Base-by-base conservation (phyloP, 2,329 filamentous ascomycete genomes). In the Ceratocystis smalleyi region DNA sequence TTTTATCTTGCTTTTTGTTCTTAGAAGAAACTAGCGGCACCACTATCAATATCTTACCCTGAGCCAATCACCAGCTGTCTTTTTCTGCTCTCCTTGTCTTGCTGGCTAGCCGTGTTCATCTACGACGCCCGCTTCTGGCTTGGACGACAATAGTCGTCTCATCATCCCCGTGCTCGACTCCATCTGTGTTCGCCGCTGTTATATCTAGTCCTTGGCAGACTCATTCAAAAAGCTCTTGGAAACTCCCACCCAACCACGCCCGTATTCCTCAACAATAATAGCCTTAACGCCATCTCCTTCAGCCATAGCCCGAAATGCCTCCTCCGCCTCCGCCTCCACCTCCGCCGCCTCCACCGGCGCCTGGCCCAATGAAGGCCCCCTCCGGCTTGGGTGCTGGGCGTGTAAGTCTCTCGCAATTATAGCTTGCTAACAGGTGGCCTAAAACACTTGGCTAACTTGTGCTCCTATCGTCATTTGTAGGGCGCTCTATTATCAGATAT, bases 401-500 rank as follows among this genome's bases (percentile, higher is more conserved):
- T 40, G 57, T 60, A 22, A 54, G 63, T 22, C 35, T 6, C 10
- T 4, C 45, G 22, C 17, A 43, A 40, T 2, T 12, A 24, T 17
- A 4, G 4, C 17, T 65, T 5, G 22, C 4, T 8, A 22, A 45
- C 4, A 12, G 0, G 22, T 1, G 45, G 35, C 62, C 62, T 15
- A 35, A 63, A 70, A 68, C 63, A 27, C 22, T 66, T 57, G 66
- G 27, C 64, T 59, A 57, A 59, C 59, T 59, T 45, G 15, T 45
- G 17, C 5, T 12, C 24, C 12, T 8, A n/a, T 32, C n/a, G 10
- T 8, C 19, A 24, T 43, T 43, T 55, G 70, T 59, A 97, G 92
- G 87, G 87, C 70, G 91, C 92, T 64, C 80, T 99, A 43, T 82
- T 97, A 55, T 81, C 84, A 71, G 92, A 97, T 74, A 99, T 99